Evolutionary conservation across 306 rosid genomes (phyloP).

Genomic region (Crotalaria pallida): DNA sequence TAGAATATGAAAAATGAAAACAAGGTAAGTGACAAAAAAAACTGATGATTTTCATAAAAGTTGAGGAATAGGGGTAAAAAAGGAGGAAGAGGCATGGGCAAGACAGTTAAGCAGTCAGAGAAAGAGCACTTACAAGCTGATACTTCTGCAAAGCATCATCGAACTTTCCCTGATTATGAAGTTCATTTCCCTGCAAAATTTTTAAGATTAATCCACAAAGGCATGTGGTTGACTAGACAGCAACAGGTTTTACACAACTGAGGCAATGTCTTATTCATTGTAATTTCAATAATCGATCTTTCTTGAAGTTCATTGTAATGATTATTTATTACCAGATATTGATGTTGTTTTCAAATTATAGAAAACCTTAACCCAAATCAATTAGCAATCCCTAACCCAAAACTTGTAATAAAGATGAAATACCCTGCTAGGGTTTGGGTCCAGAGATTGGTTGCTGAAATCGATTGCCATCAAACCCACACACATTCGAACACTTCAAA

Average conservation of each 20-base stretch:
- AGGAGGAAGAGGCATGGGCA: not conserved
- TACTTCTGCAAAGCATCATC: slow-evolving; percentile 71
- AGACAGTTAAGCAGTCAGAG: not conserved
- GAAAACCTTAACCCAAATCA: too few species aligned
- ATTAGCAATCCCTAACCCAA: too few species aligned
- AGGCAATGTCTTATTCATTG: slow-evolving; percentile 1
- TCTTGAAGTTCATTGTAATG: not conserved
- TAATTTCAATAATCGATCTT: not conserved
- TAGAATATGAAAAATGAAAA: slow-evolving; percentile 31
- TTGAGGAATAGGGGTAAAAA: not conserved
- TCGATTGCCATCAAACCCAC: too few species aligned
- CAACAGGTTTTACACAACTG: slow-evolving; percentile 9
- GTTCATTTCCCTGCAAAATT: slow-evolving; percentile 73
- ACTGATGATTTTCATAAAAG: not conserved
- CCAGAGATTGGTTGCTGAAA: too few species aligned
- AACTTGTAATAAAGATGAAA: too few species aligned
- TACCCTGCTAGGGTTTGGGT: too few species aligned
- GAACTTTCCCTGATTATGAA: slow-evolving; percentile 77
- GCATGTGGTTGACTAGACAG: not conserved
- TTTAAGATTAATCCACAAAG: slow-evolving; percentile 27
- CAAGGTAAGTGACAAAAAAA: not conserved
- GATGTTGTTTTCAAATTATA: too few species aligned
- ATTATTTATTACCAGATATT: too few species aligned
- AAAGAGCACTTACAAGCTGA: slow-evolving; percentile 51
- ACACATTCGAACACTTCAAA: too few species aligned